These are phyloP conservation scores for Sarcomyxa edulis DNA, from an alignment of 768 basidiomycete genomes.

Conservation along the genomic window DNA sequence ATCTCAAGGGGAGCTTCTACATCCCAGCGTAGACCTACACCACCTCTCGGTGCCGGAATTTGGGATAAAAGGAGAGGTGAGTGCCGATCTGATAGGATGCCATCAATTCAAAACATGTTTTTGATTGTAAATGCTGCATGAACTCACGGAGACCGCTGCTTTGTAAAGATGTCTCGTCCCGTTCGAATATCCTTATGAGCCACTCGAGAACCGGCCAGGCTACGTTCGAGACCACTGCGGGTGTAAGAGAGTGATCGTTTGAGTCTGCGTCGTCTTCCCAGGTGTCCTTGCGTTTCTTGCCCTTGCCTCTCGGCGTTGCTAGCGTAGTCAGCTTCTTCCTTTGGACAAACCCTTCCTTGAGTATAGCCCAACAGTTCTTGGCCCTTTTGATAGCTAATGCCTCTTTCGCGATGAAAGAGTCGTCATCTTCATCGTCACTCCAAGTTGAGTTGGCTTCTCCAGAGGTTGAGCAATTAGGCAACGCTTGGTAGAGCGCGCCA, in stretches of 20 bases:
- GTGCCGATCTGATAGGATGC: constrained; percentile 20
- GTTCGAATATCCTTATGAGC: constrained; percentile 63
- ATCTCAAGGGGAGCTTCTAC: constrained; percentile 45
- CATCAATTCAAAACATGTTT: constrained; percentile 2
- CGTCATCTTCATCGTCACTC: constrained; percentile 31
- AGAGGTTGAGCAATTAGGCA: constrained; percentile 42
- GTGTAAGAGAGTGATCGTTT: neutral
- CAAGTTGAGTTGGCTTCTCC: constrained; percentile 11
- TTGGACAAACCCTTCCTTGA: constrained; percentile 49
- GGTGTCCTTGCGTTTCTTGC: constrained; percentile 21
- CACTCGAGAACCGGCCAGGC: constrained; percentile 74
- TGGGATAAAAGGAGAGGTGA: constrained; percentile 55
- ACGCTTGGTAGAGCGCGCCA: constrained; percentile 41
- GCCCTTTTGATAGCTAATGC: constrained; percentile 47
- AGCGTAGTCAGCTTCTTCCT: constrained; percentile 12
- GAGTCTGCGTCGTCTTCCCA: constrained; percentile 18
- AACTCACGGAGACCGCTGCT: constrained; percentile 31
- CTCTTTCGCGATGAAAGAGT: constrained; percentile 54
- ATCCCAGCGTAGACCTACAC: constrained; percentile 49
- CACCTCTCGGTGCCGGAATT: constrained; percentile 49
- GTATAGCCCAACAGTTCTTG: constrained; percentile 57
- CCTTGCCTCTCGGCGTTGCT: constrained; percentile 24
- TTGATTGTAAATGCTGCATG: constrained; percentile 7
- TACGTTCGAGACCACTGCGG: constrained; percentile 45
- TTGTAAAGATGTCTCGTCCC: constrained; percentile 43